Evolutionary conservation across 495 filamentous ascomycete species (phyloP).

Genomic region (Xylaria flabelliformis): DNA sequence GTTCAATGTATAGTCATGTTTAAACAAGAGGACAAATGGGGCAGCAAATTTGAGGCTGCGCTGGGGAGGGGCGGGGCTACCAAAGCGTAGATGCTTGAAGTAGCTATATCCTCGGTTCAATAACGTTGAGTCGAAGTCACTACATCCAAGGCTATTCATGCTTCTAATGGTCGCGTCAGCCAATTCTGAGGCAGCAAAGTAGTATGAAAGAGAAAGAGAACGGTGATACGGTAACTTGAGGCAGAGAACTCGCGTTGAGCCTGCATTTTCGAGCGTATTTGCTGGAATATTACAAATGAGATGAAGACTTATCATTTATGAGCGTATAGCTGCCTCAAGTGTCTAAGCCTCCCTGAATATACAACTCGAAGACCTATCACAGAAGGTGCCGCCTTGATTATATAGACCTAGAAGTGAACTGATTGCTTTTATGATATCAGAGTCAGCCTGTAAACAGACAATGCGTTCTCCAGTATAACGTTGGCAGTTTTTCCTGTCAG

Average conservation of each 20-base stretch:
- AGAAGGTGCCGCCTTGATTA: not conserved
- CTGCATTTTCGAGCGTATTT: not conserved
- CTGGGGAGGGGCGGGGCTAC: constrained; percentile 49
- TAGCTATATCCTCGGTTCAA: not conserved
- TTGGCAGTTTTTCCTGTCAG: too few species aligned
- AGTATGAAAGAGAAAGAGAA: not conserved
- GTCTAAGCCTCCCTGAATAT: not conserved
- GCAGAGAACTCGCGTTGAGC: not conserved
- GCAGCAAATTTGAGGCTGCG: constrained; percentile 51
- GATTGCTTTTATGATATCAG: not conserved
- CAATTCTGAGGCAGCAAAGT: not conserved
- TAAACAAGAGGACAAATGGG: constrained; percentile 57
- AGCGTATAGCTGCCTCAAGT: not conserved
- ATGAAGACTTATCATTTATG: not conserved
- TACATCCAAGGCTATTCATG: not conserved
- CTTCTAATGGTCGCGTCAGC: not conserved
- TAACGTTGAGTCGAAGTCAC: not conserved
- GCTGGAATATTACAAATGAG: not conserved
- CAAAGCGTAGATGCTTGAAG: not conserved
- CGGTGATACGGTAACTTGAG: not conserved
- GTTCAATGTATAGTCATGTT: constrained; percentile 57
- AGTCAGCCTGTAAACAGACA: too few species aligned
- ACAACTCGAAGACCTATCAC: not conserved
- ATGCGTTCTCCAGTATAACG: too few species aligned
- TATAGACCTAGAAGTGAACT: not conserved